Evolutionary conservation across 768 basidiomycete species (phyloP).

Genomic region (Trichaptum fuscoviolaceum): DNA sequence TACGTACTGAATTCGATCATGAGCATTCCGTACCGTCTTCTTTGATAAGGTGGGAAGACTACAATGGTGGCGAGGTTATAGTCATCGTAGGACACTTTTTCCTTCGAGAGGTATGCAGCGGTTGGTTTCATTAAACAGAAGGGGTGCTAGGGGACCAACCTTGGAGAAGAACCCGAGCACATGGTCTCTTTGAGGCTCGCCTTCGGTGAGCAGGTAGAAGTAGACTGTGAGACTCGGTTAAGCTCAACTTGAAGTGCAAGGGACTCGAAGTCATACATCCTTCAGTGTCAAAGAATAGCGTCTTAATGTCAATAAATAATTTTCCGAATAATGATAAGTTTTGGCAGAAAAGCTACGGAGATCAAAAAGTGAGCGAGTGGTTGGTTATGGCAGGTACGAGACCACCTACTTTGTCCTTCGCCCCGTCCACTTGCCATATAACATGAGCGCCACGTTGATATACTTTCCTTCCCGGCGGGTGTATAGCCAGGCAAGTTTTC

Average conservation of each 20-base stretch:
- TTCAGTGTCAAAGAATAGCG: conserved; percentile 85
- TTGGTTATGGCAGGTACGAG: neutral
- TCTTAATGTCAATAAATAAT: conserved; percentile 98
- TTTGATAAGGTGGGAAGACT: conserved; percentile 89
- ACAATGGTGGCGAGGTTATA: conserved; percentile 98
- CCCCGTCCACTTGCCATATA: conserved; percentile 96
- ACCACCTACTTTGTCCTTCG: conserved; percentile 64
- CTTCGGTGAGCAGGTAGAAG: conserved; percentile 91
- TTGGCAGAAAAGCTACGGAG: conserved; percentile 84
- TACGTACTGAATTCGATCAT: conserved; percentile 97
- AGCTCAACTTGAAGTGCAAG: conserved; percentile 4
- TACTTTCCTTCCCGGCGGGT: conserved; percentile 86
- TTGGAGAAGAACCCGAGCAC: conserved; percentile 78
- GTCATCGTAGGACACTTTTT: conserved; percentile 93
- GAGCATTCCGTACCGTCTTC: conserved; percentile 86
- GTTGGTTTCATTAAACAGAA: neutral
- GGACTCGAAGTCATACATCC: conserved; percentile 50
- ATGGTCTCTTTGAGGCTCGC: conserved; percentile 70
- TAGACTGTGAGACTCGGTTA: conserved; percentile 46
- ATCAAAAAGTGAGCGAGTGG: neutral
- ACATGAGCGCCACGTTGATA: conserved; percentile 85
- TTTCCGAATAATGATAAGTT: conserved; percentile 95
- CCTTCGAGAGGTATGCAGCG: conserved; percentile 37
- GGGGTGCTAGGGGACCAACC: conserved; percentile 22
- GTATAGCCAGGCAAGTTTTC: conserved; percentile 61